A percentile compares a stretch with the other conserved stretches of the same genome.
Conservation (phyloP, 352 stramenopile genomes). For the Pythium angustatum region DNA sequence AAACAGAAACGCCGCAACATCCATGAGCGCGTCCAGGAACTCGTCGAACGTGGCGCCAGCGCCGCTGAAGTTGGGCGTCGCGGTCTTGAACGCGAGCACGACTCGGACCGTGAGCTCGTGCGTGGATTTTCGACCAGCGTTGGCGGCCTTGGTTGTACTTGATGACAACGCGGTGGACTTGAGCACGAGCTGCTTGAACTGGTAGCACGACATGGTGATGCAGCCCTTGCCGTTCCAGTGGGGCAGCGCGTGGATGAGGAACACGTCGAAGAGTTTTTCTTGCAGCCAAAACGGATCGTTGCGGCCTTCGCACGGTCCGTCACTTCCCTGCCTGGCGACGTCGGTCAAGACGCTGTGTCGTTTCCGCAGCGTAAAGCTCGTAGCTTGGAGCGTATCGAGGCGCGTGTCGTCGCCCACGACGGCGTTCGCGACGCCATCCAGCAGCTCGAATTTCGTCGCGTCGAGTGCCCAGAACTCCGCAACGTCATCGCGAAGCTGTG, state of each 20-base stretch:
- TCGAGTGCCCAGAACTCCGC: slow-evolving; percentile 50
- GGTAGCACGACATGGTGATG: slow-evolving; percentile 53
- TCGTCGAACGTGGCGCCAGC: slow-evolving; percentile 47
- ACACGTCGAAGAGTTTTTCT: slow-evolving; percentile 65
- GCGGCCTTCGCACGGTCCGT: neutral
- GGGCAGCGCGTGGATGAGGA: slow-evolving; percentile 57
- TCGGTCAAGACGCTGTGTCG: neutral
- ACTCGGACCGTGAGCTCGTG: slow-evolving; percentile 46
- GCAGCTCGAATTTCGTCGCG: slow-evolving; percentile 44
- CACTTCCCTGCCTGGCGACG: too few relatives aligned
- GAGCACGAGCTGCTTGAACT: slow-evolving; percentile 66
- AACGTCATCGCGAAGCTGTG: slow-evolving; percentile 51
- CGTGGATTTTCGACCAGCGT: slow-evolving; percentile 32
- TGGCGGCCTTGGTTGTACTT: slow-evolving; percentile 20
- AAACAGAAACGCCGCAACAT: slow-evolving; percentile 48
- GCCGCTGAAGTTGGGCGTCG: slow-evolving; percentile 26
- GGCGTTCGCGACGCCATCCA: slow-evolving; percentile 26
- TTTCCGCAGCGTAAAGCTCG: slow-evolving; percentile 16
- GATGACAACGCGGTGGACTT: slow-evolving; percentile 29
- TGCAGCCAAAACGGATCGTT: slow-evolving; percentile 59
- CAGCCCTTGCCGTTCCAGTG: slow-evolving; percentile 43
- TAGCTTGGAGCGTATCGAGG: slow-evolving; percentile 24
- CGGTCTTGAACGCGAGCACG: slow-evolving; percentile 38
- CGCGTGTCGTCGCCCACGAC: slow-evolving; percentile 30
- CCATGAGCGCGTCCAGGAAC: slow-evolving; percentile 62